phyloP scores from a whole-genome alignment of 306 rosid genomes.

The Sophora flavescens region DNA sequence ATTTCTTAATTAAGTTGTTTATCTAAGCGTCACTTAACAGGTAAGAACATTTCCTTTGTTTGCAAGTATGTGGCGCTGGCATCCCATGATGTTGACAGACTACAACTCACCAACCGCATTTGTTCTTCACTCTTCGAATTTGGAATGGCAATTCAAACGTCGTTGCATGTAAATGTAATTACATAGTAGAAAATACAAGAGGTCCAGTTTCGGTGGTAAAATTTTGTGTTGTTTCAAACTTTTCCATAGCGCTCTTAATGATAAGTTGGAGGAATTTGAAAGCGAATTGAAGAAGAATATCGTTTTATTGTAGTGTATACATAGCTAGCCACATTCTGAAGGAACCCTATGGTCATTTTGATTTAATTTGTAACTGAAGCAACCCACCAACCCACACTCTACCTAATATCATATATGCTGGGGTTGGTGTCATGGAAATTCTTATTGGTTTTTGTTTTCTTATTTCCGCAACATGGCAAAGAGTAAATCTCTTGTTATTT shows the following conservation, averaged over 20 bases:
- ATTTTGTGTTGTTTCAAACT: slow-evolving; percentile 13
- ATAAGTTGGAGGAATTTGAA: slow-evolving; percentile 37
- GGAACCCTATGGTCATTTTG: slow-evolving; percentile 43
- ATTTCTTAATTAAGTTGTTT: too few species aligned
- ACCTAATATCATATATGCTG: slow-evolving; percentile 44
- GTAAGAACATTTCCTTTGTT: slow-evolving; percentile 37
- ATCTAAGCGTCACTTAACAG: too few species aligned
- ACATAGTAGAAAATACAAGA: not conserved
- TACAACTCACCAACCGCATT: slow-evolving; percentile 42
- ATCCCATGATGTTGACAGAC: slow-evolving; percentile 43
- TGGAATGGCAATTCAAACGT: not conserved
- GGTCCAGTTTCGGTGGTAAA: not conserved
- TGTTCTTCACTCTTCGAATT: slow-evolving; percentile 17
- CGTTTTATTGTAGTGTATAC: not conserved
- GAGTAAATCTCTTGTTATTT: slow-evolving; percentile 19
- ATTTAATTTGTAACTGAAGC: slow-evolving; percentile 46
- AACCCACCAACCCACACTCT: slow-evolving; percentile 54
- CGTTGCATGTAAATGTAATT: not conserved
- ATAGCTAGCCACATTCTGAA: slow-evolving; percentile 50
- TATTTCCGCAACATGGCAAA: slow-evolving; percentile 14
- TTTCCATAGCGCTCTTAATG: not conserved
- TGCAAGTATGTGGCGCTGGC: slow-evolving; percentile 35
- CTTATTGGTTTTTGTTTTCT: slow-evolving; percentile 26
- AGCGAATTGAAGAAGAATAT: slow-evolving; percentile 7
- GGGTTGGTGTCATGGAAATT: slow-evolving; percentile 31